Evolutionary conservation across 2,329 filamentous ascomycete genomes (phyloP), one percentile per base, ranked within the genome.

Genomic region (Claviceps sp.): DNA sequence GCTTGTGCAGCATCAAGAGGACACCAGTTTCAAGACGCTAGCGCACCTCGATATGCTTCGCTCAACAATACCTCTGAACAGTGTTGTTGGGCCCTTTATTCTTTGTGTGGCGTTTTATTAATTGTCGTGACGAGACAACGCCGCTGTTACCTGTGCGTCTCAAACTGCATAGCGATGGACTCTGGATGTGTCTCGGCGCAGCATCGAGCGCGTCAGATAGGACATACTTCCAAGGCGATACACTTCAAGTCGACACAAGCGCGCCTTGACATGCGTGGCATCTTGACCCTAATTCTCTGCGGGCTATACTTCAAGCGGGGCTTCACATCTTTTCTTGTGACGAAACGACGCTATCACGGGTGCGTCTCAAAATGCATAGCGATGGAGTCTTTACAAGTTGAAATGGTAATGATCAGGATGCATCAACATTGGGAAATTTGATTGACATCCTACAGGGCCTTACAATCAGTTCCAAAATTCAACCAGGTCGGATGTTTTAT

Each of bases 161-260:
- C 38, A 20, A 38, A 45, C 2, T 39, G 49, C 42, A 50, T 50
- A 45, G 49, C 42, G 49, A 50, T 16, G 48, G 48, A 44, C 14
- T 50, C 29, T 23, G 29, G 4, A 34, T 11, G 11, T 34, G 29
- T 11, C 29, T 11, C 29, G 29, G 9, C 29, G 29, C 29, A 34
- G 29, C 3, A 34, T 34, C 29, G 9, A 34, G 3, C 29, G 9
- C 29, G 9, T 34, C 29, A 34, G 9, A 34, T 34, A 11, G 29
- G 29, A 34, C 1, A 11, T 3, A 11, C 29, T 34, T 34, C 29
- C 29, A 34, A 34, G 29, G 9, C 29, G 29, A 34, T 3, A 34
- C 9, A 34, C 9, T 34, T 4, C 1, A 34, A 34, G 29, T 9
- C 9, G 9, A 11, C 29, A 34, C 9, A 9, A 34, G 29, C 9